These are phyloP conservation scores for Luvunga scandens DNA, from an alignment of 345 rosid species.

Conservation along the genomic window DNA sequence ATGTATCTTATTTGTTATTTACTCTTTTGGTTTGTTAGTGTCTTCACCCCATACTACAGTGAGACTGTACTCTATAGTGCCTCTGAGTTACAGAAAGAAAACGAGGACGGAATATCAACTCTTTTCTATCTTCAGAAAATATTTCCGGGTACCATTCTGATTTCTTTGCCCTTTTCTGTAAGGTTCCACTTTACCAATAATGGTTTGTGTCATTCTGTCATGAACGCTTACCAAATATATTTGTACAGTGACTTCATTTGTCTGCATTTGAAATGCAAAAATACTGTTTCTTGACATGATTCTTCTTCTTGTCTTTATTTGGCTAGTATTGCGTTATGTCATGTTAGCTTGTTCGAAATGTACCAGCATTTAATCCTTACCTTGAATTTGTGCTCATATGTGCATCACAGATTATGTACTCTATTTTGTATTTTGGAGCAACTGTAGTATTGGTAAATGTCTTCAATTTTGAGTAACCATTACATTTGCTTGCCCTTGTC, in stretches of 20 bases:
- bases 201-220: background rate
- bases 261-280: background rate
- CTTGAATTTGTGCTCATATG: background rate
- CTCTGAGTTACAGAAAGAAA: constrained; percentile 82
- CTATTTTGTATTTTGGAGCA: background rate
- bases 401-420: background rate
- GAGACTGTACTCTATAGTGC: constrained; percentile 97
- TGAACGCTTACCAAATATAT: background rate
- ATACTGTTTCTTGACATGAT: background rate
- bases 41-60: constrained; percentile 98
- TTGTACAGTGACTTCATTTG: background rate
- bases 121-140: constrained; percentile 99
- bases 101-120: constrained; percentile 97
- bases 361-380: background rate
- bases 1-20: constrained; percentile 12
- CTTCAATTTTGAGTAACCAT: background rate
- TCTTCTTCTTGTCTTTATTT: background rate
- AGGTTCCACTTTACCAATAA: background rate
- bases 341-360: background rate
- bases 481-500: background rate
- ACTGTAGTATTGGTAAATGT: background rate
- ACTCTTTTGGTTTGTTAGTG: constrained; percentile 38
- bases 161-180: constrained; percentile 10
- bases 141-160: constrained; percentile 65
- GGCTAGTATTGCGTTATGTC: background rate